Base-by-base conservation (phyloP, 805 yeast genomes). In the Ascoidea asiatica region DNA sequence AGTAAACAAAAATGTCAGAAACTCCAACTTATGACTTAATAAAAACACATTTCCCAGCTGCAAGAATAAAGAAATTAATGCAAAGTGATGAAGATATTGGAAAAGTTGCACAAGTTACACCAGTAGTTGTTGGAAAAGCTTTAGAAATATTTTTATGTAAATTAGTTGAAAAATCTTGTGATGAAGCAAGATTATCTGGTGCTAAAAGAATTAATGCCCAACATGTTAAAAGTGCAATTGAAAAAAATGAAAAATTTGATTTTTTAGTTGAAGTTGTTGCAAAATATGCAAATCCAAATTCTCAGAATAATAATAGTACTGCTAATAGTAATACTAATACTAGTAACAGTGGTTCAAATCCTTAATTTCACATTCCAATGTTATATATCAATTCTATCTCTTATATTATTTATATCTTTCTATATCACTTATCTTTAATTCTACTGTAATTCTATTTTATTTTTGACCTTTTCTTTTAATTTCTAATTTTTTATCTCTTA, bases 1-100 rank as follows among this genome's bases (percentile, higher is more conserved):
- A n/a, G n/a, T n/a, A n/a, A n/a, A n/a, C n/a, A n/a, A n/a, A n/a
- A n/a, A n/a, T n/a, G n/a, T n/a, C n/a, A n/a, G n/a, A n/a, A n/a
- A n/a, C n/a, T n/a, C n/a, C n/a, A n/a, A n/a, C n/a, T n/a, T 47
- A 49, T 46, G 65, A 62, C 13, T 55, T 59, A 41, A 79, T 83
- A 51, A 82, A 81, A 60, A 83, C 92, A 35, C 94, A 83, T 57
- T 84, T 84, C 61, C 95, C 95, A 4, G 83, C 88, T 4, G 97
- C 97, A 2, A 76, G 97, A 50, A 88, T 92, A 55, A 92, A 92
- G 67, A 86, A 92, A 55, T 77, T 92, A 47, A 90, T 92, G 96
- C 98, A 92, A 59, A 80, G 94, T 22, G 99, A 92, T 62, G 98
- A 92, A 51, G 99, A 92, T 51, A 89, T 92, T 40, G 99, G 99